Evolutionary conservation across 106 monocot genomes (phyloP).

Genomic region (Chionographis japonica): DNA sequence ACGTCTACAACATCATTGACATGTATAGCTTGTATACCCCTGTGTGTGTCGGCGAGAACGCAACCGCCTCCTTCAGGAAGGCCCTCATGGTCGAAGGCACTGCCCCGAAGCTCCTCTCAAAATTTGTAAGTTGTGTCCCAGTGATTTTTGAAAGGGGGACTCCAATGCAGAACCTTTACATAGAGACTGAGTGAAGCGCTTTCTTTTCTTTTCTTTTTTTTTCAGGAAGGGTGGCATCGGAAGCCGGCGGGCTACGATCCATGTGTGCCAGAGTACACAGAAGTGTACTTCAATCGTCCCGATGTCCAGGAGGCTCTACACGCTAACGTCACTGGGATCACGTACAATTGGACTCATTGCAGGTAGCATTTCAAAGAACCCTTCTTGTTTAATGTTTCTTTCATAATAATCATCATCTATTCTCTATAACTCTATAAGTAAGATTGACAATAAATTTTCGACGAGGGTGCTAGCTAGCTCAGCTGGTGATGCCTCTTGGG

Average conservation of each 20-base stretch:
- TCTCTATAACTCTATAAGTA: not conserved
- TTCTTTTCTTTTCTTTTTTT: not conserved
- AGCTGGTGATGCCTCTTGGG: too few species aligned
- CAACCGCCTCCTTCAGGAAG: slow-evolving; percentile 1
- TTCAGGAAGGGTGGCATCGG: slow-evolving; percentile 52
- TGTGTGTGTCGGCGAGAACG: slow-evolving; percentile 25
- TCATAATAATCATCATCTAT: slow-evolving; percentile 6
- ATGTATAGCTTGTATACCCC: slow-evolving; percentile 88
- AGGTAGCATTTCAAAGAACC: slow-evolving; percentile 7
- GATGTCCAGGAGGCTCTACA: slow-evolving; percentile 66
- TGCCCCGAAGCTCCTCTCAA: slow-evolving; percentile 47
- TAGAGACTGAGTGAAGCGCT: not conserved
- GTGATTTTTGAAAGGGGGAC: too few species aligned
- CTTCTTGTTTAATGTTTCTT: too few species aligned
- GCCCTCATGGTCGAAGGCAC: slow-evolving; percentile 30
- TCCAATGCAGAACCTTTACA: not conserved
- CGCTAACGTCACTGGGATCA: slow-evolving; percentile 35
- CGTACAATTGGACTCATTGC: slow-evolving; percentile 47
- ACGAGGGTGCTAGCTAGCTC: too few species aligned
- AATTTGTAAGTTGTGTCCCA: slow-evolving; percentile 28
- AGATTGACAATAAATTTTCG: too few species aligned
- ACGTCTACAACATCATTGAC: slow-evolving; percentile 67
- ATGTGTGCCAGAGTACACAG: slow-evolving; percentile 34
- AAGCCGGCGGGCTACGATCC: slow-evolving; percentile 61
- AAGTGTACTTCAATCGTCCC: slow-evolving; percentile 46